Evolutionary conservation across 2,329 filamentous ascomycete genomes (phyloP).

Genomic region (Verticillium albo-atrum): DNA sequence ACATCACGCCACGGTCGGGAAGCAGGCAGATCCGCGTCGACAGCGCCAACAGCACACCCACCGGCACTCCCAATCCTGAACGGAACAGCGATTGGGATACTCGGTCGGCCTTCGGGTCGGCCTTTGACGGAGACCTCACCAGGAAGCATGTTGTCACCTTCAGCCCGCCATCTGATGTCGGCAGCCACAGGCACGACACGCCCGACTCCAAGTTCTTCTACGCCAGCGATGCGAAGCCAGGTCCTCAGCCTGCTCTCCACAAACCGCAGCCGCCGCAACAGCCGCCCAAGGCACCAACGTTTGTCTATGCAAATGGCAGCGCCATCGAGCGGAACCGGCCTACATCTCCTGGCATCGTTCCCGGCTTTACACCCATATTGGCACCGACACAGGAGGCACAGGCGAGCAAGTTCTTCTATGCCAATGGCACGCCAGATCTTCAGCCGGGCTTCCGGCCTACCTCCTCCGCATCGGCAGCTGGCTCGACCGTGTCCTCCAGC

Average conservation of each 20-base stretch:
- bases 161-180: constrained; percentile 30
- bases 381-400: constrained; percentile 30
- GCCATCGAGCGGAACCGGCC: constrained; percentile 32
- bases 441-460: constrained; percentile 29
- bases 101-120: constrained; percentile 20
- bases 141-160: constrained; percentile 32
- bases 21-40: constrained; percentile 67
- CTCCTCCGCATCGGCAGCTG: constrained; percentile 30
- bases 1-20: constrained; percentile 76
- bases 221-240: constrained; percentile 66
- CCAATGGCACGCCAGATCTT: constrained; percentile 57
- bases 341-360: constrained; percentile 19
- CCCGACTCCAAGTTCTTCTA: constrained; percentile 80
- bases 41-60: constrained; percentile 63
- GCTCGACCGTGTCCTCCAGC: constrained; percentile 40
- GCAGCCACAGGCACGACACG: constrained; percentile 20
- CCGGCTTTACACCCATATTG: constrained; percentile 27
- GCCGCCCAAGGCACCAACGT: constrained; percentile 38
- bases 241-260: constrained; percentile 5
- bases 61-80: constrained; percentile 50
- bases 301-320: constrained; percentile 53
- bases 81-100: constrained; percentile 39
- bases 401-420: constrained; percentile 70
- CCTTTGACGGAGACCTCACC: constrained; percentile 15
- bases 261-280: constrained; percentile 29